Conservation (phyloP, 148 eudicot species). For the Vaccinium myrtillus region DNA sequence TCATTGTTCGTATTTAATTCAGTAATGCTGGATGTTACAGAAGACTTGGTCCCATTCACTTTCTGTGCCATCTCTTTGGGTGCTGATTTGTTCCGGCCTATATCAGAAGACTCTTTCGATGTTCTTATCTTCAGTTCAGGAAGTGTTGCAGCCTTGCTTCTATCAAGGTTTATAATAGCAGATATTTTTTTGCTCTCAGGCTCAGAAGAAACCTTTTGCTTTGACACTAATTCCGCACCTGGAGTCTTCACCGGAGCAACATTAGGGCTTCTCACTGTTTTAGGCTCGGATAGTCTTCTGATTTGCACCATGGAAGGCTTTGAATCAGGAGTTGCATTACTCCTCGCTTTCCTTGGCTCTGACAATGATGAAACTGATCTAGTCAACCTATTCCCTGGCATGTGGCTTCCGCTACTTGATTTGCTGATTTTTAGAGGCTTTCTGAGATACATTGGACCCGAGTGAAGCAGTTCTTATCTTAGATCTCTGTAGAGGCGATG, state of each 20-base stretch:
- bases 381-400: constrained; percentile 53
- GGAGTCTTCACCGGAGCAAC: constrained; percentile 42
- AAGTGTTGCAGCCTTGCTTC: constrained; percentile 59
- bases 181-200: constrained; percentile 54
- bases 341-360: constrained; percentile 49
- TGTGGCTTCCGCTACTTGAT: constrained; percentile 36
- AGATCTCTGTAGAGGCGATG: constrained; percentile 92
- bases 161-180: constrained; percentile 44
- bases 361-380: constrained; percentile 75
- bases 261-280: constrained; percentile 37
- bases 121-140: constrained; percentile 60
- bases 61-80: constrained; percentile 35
- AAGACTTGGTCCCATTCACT: constrained; percentile 26
- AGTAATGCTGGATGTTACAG: constrained; percentile 26
- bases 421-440: constrained; percentile 50
- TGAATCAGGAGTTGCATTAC: constrained; percentile 50
- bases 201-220: constrained; percentile 43
- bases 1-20: constrained; percentile 8
- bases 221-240: constrained; percentile 49
- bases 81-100: constrained; percentile 35
- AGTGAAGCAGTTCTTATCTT: constrained; percentile 53
- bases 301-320: constrained; percentile 70
- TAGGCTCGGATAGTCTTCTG: constrained; percentile 94
- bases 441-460: constrained; percentile 48
- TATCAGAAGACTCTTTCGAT: constrained; percentile 39